A percentile compares a stretch with the other conserved stretches of the same genome.
These are phyloP conservation scores for Anisogramma anomala DNA, from an alignment of 2,329 filamentous ascomycete genomes.

Conservation along the genomic window DNA sequence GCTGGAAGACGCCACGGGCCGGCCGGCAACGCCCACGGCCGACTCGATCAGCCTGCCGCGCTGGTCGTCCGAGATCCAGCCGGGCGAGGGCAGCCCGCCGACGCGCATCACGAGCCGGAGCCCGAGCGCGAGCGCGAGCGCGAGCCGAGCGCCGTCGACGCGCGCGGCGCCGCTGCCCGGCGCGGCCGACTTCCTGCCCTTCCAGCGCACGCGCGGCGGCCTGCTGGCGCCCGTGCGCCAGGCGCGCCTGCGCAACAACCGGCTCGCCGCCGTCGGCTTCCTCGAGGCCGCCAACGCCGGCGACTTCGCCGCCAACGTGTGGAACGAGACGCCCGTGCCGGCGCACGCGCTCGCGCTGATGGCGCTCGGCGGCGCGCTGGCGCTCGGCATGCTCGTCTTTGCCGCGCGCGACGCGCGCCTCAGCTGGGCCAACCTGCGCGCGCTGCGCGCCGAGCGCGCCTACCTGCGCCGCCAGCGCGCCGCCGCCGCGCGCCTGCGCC, in stretches of 20 bases:
- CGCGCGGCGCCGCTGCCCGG: slow-evolving; percentile 9
- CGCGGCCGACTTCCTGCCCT: slow-evolving; percentile 9
- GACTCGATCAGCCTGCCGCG: slow-evolving; percentile 1
- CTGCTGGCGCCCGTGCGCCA: slow-evolving; percentile 4
- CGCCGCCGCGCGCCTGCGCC: slow-evolving; percentile 15
- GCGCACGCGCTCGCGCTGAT: slow-evolving; percentile 37
- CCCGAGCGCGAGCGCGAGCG: background rate
- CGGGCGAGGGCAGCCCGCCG: background rate
- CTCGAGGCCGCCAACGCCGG: slow-evolving; percentile 44
- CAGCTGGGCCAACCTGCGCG: slow-evolving; percentile 33
- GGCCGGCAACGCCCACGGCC: background rate
- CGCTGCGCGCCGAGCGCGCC: slow-evolving; percentile 31
- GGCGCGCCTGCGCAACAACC: slow-evolving; percentile 16
- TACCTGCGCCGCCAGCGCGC: slow-evolving; percentile 20
- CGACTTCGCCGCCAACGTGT: slow-evolving; percentile 47
- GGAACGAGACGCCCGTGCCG: slow-evolving; percentile 41
- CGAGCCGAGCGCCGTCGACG: slow-evolving; percentile 1
- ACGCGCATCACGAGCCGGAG: too few relatives aligned
- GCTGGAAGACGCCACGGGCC: slow-evolving; percentile 4
- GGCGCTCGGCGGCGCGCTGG: slow-evolving; percentile 38
- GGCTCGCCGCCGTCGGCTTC: slow-evolving; percentile 29
- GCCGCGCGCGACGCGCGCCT: slow-evolving; percentile 32
- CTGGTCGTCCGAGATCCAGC: slow-evolving; percentile 8
- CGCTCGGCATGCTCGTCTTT: slow-evolving; percentile 32
- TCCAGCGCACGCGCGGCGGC: slow-evolving; percentile 4